These are phyloP conservation scores for Zygoascus flipseniorum DNA, from an alignment of 805 yeast genomes.

Conservation along the genomic window DNA sequence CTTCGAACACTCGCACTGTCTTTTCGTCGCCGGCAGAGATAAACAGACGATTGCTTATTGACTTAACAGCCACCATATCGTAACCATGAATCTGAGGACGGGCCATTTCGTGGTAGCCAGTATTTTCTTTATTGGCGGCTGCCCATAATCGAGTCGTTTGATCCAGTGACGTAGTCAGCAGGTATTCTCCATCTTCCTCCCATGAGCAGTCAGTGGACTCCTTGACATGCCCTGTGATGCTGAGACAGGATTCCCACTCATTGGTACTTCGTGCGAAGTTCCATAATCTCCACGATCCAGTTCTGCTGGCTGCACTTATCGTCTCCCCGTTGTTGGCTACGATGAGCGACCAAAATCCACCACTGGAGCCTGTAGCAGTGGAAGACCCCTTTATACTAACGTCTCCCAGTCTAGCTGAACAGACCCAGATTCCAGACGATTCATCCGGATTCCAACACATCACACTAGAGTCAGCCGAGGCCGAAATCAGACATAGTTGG, in stretches of 20 bases:
- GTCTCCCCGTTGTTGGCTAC: slow-evolving; percentile 27
- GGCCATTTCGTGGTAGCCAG: slow-evolving; percentile 81
- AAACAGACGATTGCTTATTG: slow-evolving; percentile 52
- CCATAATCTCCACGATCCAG: slow-evolving; percentile 91
- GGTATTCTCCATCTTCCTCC: slow-evolving; percentile 50
- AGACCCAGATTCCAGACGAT: slow-evolving; percentile 84
- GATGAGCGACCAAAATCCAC: slow-evolving; percentile 63
- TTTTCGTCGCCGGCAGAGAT: slow-evolving; percentile 97
- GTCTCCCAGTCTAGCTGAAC: slow-evolving; percentile 77
- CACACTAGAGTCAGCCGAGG: slow-evolving; percentile 87
- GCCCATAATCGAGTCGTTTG: slow-evolving; percentile 87
- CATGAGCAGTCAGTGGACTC: slow-evolving; percentile 75
- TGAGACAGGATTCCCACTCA: slow-evolving; percentile 33
- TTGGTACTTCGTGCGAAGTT: slow-evolving; percentile 21
- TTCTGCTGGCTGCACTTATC: slow-evolving; percentile 74
- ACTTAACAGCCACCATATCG: slow-evolving; percentile 78
- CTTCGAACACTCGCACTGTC: slow-evolving; percentile 77
- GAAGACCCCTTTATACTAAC: slow-evolving; percentile 93
- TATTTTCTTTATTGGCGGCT: slow-evolving; percentile 39
- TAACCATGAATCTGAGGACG: slow-evolving; percentile 98
- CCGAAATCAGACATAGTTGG: slow-evolving; percentile 56
- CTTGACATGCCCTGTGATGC: slow-evolving; percentile 67
- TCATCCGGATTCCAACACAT: slow-evolving; percentile 92
- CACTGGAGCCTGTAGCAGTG: slow-evolving; percentile 93
- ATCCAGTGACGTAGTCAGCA: slow-evolving; percentile 75